Evolutionary conservation across 257 asterid genomes (phyloP).

Genomic region (Petunia secreta): DNA sequence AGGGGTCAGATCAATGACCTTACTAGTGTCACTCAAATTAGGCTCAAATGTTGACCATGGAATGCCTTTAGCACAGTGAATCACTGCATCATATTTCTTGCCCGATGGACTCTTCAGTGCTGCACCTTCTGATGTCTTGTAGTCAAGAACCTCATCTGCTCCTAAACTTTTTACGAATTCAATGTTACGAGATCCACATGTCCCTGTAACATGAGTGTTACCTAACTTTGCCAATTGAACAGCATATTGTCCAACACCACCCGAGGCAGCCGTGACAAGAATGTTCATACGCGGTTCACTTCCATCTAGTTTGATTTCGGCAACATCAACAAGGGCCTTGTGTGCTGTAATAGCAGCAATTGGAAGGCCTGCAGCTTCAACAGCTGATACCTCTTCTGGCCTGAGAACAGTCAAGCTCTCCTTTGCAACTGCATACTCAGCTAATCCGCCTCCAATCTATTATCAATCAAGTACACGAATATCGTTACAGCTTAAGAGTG

Average conservation of each 20-base stretch:
- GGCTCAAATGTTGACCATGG: conserved; percentile 67
- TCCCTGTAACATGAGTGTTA: conserved; percentile 63
- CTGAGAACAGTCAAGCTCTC: conserved; percentile 44
- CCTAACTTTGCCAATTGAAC: no score
- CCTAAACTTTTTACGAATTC: conserved; percentile 61
- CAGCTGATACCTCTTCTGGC: conserved; percentile 62
- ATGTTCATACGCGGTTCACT: no score
- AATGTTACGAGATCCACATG: conserved; percentile 65
- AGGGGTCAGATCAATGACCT: conserved; percentile 61
- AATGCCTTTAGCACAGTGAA: conserved; percentile 54
- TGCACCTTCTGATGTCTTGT: conserved; percentile 67
- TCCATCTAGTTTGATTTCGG: conserved; percentile 29
- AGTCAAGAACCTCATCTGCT: conserved; percentile 23
- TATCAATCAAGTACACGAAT: neutral
- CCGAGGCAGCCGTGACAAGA: no score
- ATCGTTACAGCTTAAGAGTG: no score
- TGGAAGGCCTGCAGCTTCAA: conserved; percentile 61
- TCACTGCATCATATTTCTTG: conserved; percentile 56
- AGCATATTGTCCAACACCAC: no score
- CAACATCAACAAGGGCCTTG: conserved; percentile 54
- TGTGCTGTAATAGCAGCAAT: conserved; percentile 61
- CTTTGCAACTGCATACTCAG: conserved; percentile 56
- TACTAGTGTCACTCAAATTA: conserved; percentile 45
- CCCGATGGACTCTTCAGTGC: conserved; percentile 70
- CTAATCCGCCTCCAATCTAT: conserved; percentile 51